phyloP scores from a whole-genome alignment of 2,329 filamentous ascomycete species.

The Alternaria solani region DNA sequence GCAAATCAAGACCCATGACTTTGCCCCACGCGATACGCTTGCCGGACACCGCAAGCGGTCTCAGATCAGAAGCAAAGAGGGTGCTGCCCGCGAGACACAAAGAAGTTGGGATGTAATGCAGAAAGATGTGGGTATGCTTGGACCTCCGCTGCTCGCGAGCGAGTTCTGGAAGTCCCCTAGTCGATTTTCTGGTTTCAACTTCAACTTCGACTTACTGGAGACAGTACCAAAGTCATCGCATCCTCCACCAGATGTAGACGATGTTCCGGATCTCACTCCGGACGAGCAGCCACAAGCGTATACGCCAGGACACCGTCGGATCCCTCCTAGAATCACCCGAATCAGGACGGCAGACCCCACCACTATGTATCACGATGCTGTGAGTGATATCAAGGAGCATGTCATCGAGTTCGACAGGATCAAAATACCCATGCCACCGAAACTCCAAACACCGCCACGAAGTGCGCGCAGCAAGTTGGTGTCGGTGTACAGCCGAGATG shows the following conservation, averaged over 20 bases:
- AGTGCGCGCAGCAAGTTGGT: constrained; percentile 20
- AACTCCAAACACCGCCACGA: constrained; percentile 34
- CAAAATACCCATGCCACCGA: constrained; percentile 28
- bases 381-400: constrained; percentile 37
- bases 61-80: constrained; percentile 17
- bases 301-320: constrained; percentile 3
- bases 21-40: background rate
- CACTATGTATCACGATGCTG: constrained; percentile 13
- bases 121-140: constrained; percentile 37
- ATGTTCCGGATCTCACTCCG: constrained; percentile 29
- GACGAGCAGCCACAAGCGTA: constrained; percentile 11
- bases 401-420: constrained; percentile 34
- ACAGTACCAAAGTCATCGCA: constrained; percentile 10
- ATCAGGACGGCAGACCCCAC: constrained; percentile 15
- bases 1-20: constrained; percentile 4
- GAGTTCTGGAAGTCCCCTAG: constrained; percentile 38
- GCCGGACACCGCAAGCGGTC: background rate
- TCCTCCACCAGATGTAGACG: constrained; percentile 32
- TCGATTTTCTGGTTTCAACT: constrained; percentile 40
- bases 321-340: constrained; percentile 9
- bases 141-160: constrained; percentile 33
- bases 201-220: constrained; percentile 30
- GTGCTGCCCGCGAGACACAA: constrained; percentile 23
- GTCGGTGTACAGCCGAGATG: constrained; percentile 13
- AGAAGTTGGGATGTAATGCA: constrained; percentile 41